Evolutionary conservation across 805 yeast species (phyloP).

Genomic region (Jamesozyma rosinii): DNA sequence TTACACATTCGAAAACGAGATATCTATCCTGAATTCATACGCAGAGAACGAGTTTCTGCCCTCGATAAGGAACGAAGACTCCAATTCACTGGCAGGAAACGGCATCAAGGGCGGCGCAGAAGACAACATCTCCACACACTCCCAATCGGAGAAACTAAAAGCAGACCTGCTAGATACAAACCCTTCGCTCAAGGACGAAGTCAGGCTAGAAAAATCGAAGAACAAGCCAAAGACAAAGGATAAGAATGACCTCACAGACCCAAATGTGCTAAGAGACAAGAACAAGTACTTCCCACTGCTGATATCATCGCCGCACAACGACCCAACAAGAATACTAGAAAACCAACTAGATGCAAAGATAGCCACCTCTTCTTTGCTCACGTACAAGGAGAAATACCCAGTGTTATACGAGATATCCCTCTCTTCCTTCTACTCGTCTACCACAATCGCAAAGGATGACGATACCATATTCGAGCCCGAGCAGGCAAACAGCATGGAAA

Average conservation of each 20-base stretch:
- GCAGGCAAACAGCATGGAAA: background rate
- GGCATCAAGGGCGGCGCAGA: background rate
- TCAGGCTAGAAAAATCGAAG: background rate
- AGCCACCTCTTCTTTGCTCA: slow-evolving; percentile 9
- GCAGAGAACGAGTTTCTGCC: slow-evolving; percentile 31
- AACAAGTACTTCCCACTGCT: slow-evolving; percentile 35
- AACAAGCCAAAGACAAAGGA: background rate
- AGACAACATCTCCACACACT: background rate
- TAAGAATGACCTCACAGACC: slow-evolving; percentile 12
- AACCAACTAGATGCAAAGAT: background rate
- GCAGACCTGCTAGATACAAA: background rate
- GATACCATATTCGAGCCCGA: background rate
- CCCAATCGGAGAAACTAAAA: background rate
- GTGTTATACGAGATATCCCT: slow-evolving; percentile 20
- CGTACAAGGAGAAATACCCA: slow-evolving; percentile 20
- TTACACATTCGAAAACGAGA: slow-evolving; percentile 31
- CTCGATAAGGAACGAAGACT: slow-evolving; percentile 14
- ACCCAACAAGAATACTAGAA: slow-evolving; percentile 11
- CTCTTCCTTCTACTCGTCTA: slow-evolving; percentile 10
- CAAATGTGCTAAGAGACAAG: slow-evolving; percentile 25
- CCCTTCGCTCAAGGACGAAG: background rate
- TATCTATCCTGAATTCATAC: slow-evolving; percentile 28
- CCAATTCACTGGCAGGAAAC: background rate
- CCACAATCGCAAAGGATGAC: background rate
- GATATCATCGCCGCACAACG: slow-evolving; percentile 17